These are phyloP conservation scores for Hymenoscyphus fructigenus DNA, from an alignment of 2,329 filamentous ascomycete genomes.

Conservation along the genomic window DNA sequence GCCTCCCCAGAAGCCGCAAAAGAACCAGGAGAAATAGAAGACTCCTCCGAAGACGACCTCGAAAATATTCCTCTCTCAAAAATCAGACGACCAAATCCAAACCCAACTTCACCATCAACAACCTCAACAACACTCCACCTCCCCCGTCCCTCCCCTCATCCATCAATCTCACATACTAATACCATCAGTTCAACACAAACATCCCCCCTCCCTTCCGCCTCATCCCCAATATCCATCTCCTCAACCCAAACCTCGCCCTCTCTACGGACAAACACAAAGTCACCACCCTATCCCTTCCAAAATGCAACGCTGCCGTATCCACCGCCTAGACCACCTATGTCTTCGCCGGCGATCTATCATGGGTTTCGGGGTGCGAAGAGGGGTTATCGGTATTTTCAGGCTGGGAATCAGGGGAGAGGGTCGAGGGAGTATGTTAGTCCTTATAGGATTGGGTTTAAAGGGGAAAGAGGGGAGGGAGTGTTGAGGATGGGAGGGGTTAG, in stretches of 20 bases:
- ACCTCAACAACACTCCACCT: not conserved
- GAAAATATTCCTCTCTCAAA: slow-evolving; percentile 3
- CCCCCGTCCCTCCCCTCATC: not conserved
- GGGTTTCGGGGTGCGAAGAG: not conserved
- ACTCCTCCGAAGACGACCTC: not conserved
- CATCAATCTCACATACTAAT: not conserved
- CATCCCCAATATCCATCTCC: not conserved
- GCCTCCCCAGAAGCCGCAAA: no score
- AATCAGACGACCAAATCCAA: not conserved
- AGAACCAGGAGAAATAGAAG: not conserved
- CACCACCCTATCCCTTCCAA: slow-evolving; percentile 1
- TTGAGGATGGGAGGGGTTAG: not conserved
- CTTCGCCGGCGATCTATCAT: not conserved
- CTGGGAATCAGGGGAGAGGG: not conserved
- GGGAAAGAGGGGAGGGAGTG: not conserved
- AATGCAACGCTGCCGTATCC: not conserved
- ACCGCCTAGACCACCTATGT: not conserved
- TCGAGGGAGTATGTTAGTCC: not conserved
- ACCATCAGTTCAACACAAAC: not conserved
- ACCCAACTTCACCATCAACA: not conserved
- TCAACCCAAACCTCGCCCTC: not conserved
- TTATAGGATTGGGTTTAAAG: not conserved
- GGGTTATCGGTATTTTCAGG: not conserved
- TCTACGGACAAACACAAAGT: not conserved
- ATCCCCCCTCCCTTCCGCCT: not conserved